Evolutionary conservation across 2,329 filamentous ascomycete species (phyloP), one percentile per base, ranked within the genome.

Genomic region (Thermoascus crustaceus): DNA sequence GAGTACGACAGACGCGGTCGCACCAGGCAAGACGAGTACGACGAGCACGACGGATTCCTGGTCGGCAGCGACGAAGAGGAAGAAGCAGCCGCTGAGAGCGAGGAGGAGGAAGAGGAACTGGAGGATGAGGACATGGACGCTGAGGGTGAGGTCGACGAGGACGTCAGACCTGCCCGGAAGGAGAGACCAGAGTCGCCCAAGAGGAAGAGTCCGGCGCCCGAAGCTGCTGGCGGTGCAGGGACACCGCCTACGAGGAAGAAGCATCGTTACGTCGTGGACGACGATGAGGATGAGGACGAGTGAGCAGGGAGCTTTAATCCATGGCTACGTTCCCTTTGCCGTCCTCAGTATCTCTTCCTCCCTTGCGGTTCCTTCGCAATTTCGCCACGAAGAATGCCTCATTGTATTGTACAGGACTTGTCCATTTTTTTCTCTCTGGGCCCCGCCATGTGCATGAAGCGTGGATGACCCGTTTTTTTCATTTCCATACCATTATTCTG

Each of bases 11-110:
- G 63, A 17, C 57, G 65, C 26, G 57, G 61, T 3, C 58, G 64
- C 16, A 66, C 58, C 61, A 80, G 82, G 55, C 78, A 87, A 57
- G 82, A 93, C 60, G 80, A 88, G 50, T 88, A 88, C 51, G 84
- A 89, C 54, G 81, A 83, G 51, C 80, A 84, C 31, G 84, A 88
- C 52, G 83, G 82, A 35, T 89, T 89, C 61, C 78, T 89, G 34
- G 67, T 67, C 16, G 59, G 58, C 10, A 68, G 64, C 30, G 67
- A 71, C 32, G 67, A 70, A 47, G 67, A 71, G 30, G 52, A 58
- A 2, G 67, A 71, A 40, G 50, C 67, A 20, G 63, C 58, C 10
- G 66, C 60, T 6, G 60, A 60, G 16, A 64, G 64, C 14, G 63
- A 61, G 4, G 66, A 67, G 8, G 57, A 55, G 24, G 62, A 64